Evolutionary conservation across 2,329 filamentous ascomycete genomes (phyloP), one percentile per base, ranked within the genome.

Genomic region (Emydomyces testavorans): DNA sequence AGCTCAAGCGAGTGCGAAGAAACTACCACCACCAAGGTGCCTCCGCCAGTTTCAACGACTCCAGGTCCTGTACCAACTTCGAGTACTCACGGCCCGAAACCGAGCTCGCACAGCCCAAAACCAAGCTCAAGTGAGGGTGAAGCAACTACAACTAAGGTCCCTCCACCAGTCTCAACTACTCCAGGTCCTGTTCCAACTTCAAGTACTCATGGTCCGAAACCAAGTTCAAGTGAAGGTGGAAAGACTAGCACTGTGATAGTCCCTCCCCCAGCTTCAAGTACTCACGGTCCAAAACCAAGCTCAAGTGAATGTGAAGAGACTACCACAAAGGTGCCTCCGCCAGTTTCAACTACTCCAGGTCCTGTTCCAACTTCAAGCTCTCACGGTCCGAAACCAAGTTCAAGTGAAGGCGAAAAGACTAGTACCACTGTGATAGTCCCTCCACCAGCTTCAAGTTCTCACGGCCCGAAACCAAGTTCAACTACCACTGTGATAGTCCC

Each of bases 371-470:
- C 34, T 20, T 20, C 36, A 38, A 42, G 34, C 4, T 16, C 48
- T 18, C 11, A 18, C 4, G 18, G 24, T 2, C 40, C 29, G 7
- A 1, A 16, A 1, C 40, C 40, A 23, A 50, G 40, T 11, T 26
- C 16, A 16, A 44, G 45, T 28, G 23, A 51, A 20, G 29, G 39
- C 18, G 24, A 50, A 20, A 23, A 47, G 35, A 50, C 41, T 28
- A 43, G 7, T 11, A 50, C 43, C 41, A 45, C 43, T 23, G 32
- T 16, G 3, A 11, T 18, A 4, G 18, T 24, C 5, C 36, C 34
- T 10, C 3, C n/a, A 6, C 36, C 44, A 32, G 44, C 44, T 16
- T 32, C 21, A 23, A 34, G 31, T 10, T 18, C n/a, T 18, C n/a
- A 41, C 5, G 18, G 3, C 11, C 10, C 15, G 4, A 3, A 26